Evolutionary conservation across 108 stramenopile species (phyloP).

Genomic region (Cyclotella choctawhatcheeana): DNA sequence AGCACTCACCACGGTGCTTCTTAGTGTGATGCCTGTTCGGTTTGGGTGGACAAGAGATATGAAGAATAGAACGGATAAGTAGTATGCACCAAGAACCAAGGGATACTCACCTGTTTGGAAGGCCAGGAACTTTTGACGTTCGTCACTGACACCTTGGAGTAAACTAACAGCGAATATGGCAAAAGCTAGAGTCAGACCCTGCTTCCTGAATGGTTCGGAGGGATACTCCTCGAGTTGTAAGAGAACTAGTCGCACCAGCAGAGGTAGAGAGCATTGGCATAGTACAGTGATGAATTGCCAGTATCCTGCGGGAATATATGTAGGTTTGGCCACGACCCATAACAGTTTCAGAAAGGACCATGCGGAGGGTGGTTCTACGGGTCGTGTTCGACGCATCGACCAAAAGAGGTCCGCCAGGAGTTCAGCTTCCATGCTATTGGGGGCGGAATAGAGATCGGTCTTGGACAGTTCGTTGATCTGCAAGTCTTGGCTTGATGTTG

Average conservation of each 20-base stretch:
- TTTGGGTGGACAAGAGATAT: too few relatives aligned
- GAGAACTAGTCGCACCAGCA: slow-evolving; percentile 35
- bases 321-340: slow-evolving; percentile 55
- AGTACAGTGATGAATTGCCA: slow-evolving; percentile 40
- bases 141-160: slow-evolving; percentile 62
- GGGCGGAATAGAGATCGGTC: slow-evolving; percentile 63
- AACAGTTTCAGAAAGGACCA: slow-evolving; percentile 38
- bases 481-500: background rate
- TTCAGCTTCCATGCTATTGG: slow-evolving; percentile 49
- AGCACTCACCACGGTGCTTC: slow-evolving; percentile 62
- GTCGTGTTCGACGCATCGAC: slow-evolving; percentile 3
- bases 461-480: slow-evolving; percentile 43
- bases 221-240: slow-evolving; percentile 26
- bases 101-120: too few relatives aligned
- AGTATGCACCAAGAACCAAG: too few relatives aligned
- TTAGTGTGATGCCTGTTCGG: slow-evolving; percentile 65
- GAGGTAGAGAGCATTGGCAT: slow-evolving; percentile 31
- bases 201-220: background rate
- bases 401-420: slow-evolving; percentile 21
- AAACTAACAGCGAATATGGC: slow-evolving; percentile 51
- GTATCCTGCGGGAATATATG: slow-evolving; percentile 33
- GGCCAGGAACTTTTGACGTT: slow-evolving; percentile 76
- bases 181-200: slow-evolving; percentile 56
- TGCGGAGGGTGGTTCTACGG: slow-evolving; percentile 5
- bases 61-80: too few relatives aligned